These are phyloP conservation scores for sunflower (Helianthus annuus) DNA, from an alignment of 129 eudicot species.

Conservation along the genomic window DNA sequence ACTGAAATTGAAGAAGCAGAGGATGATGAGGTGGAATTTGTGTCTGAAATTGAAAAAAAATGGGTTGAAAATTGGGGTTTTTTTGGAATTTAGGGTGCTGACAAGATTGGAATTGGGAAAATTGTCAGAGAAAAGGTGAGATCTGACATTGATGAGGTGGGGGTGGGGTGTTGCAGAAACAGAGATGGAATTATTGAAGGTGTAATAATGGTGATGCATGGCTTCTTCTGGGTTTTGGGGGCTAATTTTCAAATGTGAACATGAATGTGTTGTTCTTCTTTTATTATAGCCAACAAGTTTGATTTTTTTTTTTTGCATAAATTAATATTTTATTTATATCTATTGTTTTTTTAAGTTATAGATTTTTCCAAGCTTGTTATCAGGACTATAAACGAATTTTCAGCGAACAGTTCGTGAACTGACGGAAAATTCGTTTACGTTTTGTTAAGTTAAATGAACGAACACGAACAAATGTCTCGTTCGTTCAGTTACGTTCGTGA, in stretches of 20 bases:
- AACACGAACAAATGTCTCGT: no score
- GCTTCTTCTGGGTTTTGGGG: not conserved
- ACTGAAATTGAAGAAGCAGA: slow-evolving; percentile 13
- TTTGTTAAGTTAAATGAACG: no score
- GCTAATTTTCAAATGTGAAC: not conserved
- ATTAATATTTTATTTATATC: no score
- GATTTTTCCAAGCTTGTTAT: no score
- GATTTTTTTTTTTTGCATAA: no score
- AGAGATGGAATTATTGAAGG: not conserved
- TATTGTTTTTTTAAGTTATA: no score
- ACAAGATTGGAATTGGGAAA: not conserved
- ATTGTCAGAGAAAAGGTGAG: slow-evolving; percentile 33
- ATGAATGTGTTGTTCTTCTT: no score
- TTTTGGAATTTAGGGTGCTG: not conserved
- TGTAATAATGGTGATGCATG: slow-evolving; percentile 25
- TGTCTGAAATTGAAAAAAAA: not conserved
- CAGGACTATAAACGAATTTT: no score
- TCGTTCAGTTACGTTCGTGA: no score
- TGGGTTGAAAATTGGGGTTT: slow-evolving; percentile 13
- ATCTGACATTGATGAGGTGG: slow-evolving; percentile 39
- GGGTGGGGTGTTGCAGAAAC: slow-evolving; percentile 18
- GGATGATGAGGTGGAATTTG: not conserved
- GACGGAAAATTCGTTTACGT: no score
- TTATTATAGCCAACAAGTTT: no score
- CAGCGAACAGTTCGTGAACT: no score